Conservation (phyloP, 257 asterid species). For the Solanum medicagineum region DNA sequence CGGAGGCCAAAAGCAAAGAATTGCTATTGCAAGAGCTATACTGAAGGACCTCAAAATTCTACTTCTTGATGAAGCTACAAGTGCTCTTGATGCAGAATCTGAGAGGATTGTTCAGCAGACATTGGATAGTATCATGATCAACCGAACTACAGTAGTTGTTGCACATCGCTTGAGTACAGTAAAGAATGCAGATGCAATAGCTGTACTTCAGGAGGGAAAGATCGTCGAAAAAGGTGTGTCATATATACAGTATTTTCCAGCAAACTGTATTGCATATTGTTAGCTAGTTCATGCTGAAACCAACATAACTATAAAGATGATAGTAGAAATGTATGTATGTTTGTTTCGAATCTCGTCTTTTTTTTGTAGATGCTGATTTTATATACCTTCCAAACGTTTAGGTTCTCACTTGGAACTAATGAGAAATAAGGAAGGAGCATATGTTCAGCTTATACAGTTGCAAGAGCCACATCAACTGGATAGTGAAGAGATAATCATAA, state of each 20-base stretch:
- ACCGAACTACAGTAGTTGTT: constrained; percentile 33
- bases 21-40: constrained; percentile 50
- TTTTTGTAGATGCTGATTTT: background rate
- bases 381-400: constrained; percentile 5
- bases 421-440: constrained; percentile 36
- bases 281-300: background rate
- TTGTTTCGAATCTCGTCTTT: background rate
- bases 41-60: constrained; percentile 34
- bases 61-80: constrained; percentile 51
- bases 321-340: background rate
- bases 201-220: constrained; percentile 34
- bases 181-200: constrained; percentile 38
- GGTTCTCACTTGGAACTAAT: constrained; percentile 37
- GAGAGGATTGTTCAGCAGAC: constrained; percentile 43
- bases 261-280: background rate
- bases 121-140: constrained; percentile 30
- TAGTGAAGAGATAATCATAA: constrained; percentile 11
- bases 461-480: constrained; percentile 40
- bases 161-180: constrained; percentile 49
- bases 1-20: constrained; percentile 51
- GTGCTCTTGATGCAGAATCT: constrained; percentile 49
- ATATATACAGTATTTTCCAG: background rate
- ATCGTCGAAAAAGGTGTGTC: constrained; percentile 33
- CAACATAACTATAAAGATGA: background rate
- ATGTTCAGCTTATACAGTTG: constrained; percentile 41